These are phyloP conservation scores for Akebia trifoliata DNA, from an alignment of 164 flowering plant genomes.

Conservation along the genomic window DNA sequence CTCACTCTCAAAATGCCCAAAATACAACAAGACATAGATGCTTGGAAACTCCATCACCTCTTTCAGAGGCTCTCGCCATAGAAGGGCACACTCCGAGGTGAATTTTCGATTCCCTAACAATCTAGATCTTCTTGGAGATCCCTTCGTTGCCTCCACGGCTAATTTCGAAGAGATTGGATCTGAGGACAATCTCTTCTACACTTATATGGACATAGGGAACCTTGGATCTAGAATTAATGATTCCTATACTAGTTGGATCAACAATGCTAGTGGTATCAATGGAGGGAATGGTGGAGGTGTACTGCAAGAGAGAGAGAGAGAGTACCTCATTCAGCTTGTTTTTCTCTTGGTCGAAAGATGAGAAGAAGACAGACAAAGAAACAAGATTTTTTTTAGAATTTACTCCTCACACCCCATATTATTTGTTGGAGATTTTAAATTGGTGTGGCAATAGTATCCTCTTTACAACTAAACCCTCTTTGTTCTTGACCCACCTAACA, in stretches of 20 bases:
- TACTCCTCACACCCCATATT: no score
- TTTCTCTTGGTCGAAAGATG: no score
- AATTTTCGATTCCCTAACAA: constrained; percentile 73
- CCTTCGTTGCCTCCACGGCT: constrained; percentile 41
- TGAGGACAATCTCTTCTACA: constrained; percentile 71
- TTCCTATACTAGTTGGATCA: not conserved
- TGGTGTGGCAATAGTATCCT: no score
- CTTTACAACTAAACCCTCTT: no score
- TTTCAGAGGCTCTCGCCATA: constrained; percentile 50
- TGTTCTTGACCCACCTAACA: no score
- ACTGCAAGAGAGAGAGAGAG: constrained; percentile 9
- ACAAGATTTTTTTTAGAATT: no score
- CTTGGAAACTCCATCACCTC: constrained; percentile 14
- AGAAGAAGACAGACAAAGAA: no score
- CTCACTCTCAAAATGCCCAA: constrained; percentile 14
- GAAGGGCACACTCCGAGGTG: constrained; percentile 85
- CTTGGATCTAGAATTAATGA: constrained; percentile 25
- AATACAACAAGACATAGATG: constrained; percentile 4
- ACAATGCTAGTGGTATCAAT: not conserved
- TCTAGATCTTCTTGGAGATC: constrained; percentile 58
- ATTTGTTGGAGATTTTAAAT: no score
- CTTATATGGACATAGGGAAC: constrained; percentile 53
- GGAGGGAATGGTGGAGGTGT: constrained; percentile 14
- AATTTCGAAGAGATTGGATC: constrained; percentile 68
- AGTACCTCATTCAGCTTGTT: no score